These are phyloP conservation scores for Pseudohyphozyma bogoriensis DNA, from an alignment of 768 basidiomycete species.

Conservation along the genomic window DNA sequence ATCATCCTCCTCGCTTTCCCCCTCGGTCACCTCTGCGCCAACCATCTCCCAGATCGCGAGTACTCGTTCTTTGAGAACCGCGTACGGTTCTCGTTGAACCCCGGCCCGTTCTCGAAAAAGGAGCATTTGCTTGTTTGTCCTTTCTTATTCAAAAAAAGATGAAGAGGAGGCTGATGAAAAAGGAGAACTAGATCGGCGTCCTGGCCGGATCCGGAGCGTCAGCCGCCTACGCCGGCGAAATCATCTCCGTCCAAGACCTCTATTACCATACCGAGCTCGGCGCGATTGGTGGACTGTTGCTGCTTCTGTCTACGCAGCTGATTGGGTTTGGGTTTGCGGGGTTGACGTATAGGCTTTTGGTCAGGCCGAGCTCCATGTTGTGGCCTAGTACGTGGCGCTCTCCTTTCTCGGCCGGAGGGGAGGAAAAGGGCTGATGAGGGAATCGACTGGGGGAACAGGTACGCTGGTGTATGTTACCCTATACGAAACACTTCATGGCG, in stretches of 20 bases:
- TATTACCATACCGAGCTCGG: conserved; percentile 35
- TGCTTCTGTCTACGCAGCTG: conserved; percentile 34
- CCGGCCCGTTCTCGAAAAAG: conserved; percentile 33
- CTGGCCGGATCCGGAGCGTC: conserved; percentile 19
- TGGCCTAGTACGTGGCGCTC: not conserved
- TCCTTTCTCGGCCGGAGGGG: not conserved
- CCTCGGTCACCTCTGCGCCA: conserved; percentile 30
- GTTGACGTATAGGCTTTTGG: conserved; percentile 28
- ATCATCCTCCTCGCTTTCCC: conserved; percentile 26
- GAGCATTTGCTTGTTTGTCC: conserved; percentile 31
- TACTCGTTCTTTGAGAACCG: not conserved
- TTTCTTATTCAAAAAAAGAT: not conserved
- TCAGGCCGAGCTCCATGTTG: not conserved
- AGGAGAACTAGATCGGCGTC: not conserved
- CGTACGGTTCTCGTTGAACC: conserved; percentile 25
- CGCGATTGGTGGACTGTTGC: conserved; percentile 24
- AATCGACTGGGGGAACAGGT: not conserved
- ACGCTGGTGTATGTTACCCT: conserved; percentile 33
- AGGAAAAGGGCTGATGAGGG: no score
- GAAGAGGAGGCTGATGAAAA: not conserved
- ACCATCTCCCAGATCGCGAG: conserved; percentile 20
- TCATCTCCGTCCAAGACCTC: conserved; percentile 34
- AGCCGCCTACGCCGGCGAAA: conserved; percentile 35
- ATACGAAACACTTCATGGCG: conserved; percentile 34
- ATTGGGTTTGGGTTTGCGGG: conserved; percentile 36